These are phyloP conservation scores for Scenedesmus sp. DNA, from an alignment of 163 green algal species.

Conservation along the genomic window DNA sequence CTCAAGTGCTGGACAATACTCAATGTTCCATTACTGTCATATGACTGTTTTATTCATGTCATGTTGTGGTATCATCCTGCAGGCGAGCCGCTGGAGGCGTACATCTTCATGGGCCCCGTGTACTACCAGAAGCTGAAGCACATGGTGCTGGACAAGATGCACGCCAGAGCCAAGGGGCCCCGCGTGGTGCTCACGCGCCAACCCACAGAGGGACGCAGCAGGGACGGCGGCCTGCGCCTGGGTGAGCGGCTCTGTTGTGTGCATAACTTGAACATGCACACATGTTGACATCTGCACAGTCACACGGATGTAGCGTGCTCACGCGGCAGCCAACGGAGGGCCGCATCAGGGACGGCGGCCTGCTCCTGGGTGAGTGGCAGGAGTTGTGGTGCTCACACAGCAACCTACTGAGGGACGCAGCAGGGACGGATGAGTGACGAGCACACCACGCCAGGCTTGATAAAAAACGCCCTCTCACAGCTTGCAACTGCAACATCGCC, in stretches of 20 bases:
- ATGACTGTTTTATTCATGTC: no score
- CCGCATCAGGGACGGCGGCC: constrained; percentile 91
- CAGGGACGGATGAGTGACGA: no score
- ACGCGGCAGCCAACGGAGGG: constrained; percentile 98
- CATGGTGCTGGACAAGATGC: constrained; percentile 99
- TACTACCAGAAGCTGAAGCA: constrained; percentile 99
- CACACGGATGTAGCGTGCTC: constrained; percentile 72
- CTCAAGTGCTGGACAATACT: no score
- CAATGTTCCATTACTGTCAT: no score
- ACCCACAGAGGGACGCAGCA: constrained; percentile 94
- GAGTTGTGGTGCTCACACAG: neutral
- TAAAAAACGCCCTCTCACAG: no score
- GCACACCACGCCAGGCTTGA: neutral
- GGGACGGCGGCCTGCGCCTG: constrained; percentile 96
- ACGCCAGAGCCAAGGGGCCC: constrained; percentile 91
- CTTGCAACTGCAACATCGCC: neutral
- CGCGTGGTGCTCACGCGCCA: constrained; percentile 97
- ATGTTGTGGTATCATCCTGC: neutral
- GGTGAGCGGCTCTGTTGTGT: constrained; percentile 54
- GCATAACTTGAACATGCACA: neutral
- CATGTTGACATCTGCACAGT: no score
- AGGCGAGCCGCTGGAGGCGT: constrained; percentile 93
- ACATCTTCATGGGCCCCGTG: constrained; percentile 99
- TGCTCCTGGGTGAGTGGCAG: constrained; percentile 82
- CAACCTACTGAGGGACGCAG: no score